A percentile compares a stretch with the other conserved stretches of the same genome.
These are phyloP conservation scores for Ormosia semicastrata DNA, from an alignment of 306 rosid species.

Conservation along the genomic window DNA sequence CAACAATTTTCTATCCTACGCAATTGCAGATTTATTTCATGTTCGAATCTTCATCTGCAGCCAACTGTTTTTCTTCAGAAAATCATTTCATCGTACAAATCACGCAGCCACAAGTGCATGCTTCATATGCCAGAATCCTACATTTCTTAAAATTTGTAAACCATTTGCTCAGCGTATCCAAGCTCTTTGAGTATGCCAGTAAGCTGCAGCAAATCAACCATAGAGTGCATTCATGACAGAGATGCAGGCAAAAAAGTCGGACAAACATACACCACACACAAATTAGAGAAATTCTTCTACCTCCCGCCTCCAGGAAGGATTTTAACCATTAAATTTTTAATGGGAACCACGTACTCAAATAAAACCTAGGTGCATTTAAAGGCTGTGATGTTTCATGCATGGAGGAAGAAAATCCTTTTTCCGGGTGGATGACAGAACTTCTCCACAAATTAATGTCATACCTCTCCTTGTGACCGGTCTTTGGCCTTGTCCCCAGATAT, in stretches of 20 bases:
- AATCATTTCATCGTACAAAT: conserved; percentile 30
- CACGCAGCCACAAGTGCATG: not conserved
- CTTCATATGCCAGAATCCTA: conserved; percentile 23
- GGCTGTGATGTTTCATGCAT: too few species aligned
- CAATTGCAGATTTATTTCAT: conserved; percentile 31
- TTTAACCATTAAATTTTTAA: too few species aligned
- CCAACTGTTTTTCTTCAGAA: conserved; percentile 22
- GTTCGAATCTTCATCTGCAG: conserved; percentile 23
- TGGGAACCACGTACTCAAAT: too few species aligned
- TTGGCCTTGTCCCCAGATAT: conserved; percentile 89
- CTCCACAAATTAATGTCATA: conserved; percentile 32
- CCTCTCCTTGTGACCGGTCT: conserved; percentile 97
- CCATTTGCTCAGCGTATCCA: conserved; percentile 94
- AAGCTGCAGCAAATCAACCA: conserved; percentile 57
- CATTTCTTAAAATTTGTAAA: conserved; percentile 75
- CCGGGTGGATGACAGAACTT: too few species aligned
- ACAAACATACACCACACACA: not conserved
- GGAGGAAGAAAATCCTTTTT: too few species aligned
- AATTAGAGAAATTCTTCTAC: too few species aligned
- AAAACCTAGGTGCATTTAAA: too few species aligned
- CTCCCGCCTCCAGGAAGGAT: too few species aligned
- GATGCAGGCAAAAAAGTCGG: conserved; percentile 8
- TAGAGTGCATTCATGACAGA: not conserved
- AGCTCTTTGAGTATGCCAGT: conserved; percentile 81
- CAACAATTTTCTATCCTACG: conserved; percentile 14